Base-by-base conservation (phyloP, 192 early-diverging fungal genomes). In the Endogone sp. region DNA sequence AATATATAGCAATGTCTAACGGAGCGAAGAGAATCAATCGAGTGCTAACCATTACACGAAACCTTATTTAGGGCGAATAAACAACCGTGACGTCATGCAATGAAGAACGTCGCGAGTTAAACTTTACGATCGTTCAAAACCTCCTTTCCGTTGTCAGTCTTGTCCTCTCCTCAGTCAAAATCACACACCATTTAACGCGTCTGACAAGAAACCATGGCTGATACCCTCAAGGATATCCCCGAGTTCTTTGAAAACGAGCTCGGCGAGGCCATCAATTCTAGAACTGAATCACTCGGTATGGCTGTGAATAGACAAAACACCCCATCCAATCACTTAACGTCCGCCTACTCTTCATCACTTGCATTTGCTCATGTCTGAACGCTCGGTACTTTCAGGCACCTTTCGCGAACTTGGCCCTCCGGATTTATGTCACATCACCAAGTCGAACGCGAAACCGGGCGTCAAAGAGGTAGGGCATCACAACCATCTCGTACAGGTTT, bases 201-300 rank as follows among this genome's bases (percentile, higher is more conserved):
- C 44, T 57, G 59, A 68, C 25, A n/a, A 27, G 23, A 44, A 64
- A 69, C 62, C 56, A 79, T 79, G 74, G 71, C 70, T 71, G 90
- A 93, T 69, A 88, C 88, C 30, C 71, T 93, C 32, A 86, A 86
- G 73, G 92, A 92, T 84, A 90, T 98, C 49, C 94, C 97, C 37
- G 97, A 99, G 85, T 94, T 98, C 75, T 97, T 99, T 75, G 97
- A 99, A 71, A 91, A 83, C 27, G 94, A 94, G 60, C 73, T 95
- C 63, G 95, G 91, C 70, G 97, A 99, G 75, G 90, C 91, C 56
- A 78, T 99, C 22, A 79, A 78, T 25, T 87, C 94, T 2, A 84
- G 97, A 70, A 96, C 93, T 20, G 96, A 98, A 73, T 85, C 90
- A 27, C 84, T 99, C 65, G 92, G 96, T 98, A 92, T 75, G 76